Conservation (phyloP, 805 yeast species). For the Ogataea saltuana region DNA sequence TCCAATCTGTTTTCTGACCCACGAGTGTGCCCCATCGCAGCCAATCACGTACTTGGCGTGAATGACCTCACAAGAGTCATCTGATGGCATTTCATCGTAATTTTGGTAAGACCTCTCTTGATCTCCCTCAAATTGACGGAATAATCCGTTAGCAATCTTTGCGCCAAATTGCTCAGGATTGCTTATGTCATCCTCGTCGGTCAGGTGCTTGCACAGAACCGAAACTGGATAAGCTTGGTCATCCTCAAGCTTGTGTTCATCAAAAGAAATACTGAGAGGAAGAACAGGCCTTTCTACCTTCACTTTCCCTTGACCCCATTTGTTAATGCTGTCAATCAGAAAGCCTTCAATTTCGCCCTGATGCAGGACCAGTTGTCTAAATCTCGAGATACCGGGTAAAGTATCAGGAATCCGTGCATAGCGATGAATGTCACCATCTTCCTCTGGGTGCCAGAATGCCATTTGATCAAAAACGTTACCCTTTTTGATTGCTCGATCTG, state of each 20-base stretch:
- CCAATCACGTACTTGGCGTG: constrained; percentile 37
- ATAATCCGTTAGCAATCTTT: constrained; percentile 23
- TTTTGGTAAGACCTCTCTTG: constrained; percentile 29
- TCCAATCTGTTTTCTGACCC: constrained; percentile 37
- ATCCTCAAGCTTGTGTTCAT: constrained; percentile 38
- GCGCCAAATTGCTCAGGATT: constrained; percentile 14
- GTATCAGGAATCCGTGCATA: constrained; percentile 31
- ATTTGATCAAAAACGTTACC: constrained; percentile 35
- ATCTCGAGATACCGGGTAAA: constrained; percentile 33
- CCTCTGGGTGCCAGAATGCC: constrained; percentile 35
- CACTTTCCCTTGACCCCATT: constrained; percentile 20
- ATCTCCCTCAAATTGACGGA: constrained; percentile 31
- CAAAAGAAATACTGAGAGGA: constrained; percentile 20
- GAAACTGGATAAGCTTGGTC: constrained; percentile 41
- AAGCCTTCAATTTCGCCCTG: constrained; percentile 36
- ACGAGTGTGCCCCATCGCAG: constrained; percentile 37
- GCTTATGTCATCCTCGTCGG: constrained; percentile 15
- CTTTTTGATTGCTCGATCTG: constrained; percentile 30
- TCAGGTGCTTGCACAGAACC: constrained; percentile 21
- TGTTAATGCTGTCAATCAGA: constrained; percentile 28
- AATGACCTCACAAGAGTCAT: constrained; percentile 24
- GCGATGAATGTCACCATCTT: constrained; percentile 29
- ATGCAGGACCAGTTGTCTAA: constrained; percentile 34
- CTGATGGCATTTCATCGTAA: constrained; percentile 10
- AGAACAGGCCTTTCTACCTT: constrained; percentile 26